Conservation (phyloP, 2,329 filamentous ascomycete species). For the Chaetomium strumarium region DNA sequence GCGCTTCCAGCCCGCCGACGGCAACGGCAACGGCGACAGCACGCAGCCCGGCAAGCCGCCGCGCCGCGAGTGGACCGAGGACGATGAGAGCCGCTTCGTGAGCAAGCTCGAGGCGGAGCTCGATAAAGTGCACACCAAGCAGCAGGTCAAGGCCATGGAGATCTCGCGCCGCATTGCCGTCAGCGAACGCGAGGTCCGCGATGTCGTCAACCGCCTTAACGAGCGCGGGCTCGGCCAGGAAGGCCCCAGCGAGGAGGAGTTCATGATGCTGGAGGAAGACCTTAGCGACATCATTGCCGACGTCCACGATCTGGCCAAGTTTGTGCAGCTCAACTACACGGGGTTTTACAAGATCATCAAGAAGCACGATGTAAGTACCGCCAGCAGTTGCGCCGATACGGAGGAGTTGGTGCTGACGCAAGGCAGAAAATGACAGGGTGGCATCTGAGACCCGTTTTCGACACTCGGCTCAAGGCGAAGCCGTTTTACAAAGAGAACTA, state of each 20-base stretch:
- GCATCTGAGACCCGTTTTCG: constrained; percentile 94
- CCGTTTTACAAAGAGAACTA: constrained; percentile 99
- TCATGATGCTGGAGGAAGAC: constrained; percentile 87
- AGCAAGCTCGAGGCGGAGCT: constrained; percentile 82
- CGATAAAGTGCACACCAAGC: constrained; percentile 96
- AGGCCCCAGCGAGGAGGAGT: constrained; percentile 80
- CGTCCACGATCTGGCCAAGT: constrained; percentile 96
- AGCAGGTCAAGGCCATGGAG: constrained; percentile 94
- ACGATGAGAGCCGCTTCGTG: constrained; percentile 87
- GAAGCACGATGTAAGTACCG: constrained; percentile 79
- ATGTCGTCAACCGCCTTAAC: constrained; percentile 73
- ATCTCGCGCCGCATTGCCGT: constrained; percentile 85
- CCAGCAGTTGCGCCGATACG: too few species aligned
- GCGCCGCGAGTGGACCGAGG: constrained; percentile 74
- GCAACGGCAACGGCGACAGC: constrained; percentile 25
- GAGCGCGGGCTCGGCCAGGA: constrained; percentile 52
- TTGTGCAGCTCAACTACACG: constrained; percentile 96
- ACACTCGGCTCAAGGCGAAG: constrained; percentile 86
- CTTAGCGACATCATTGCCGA: constrained; percentile 97
- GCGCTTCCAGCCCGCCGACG: constrained; percentile 23
- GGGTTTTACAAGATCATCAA: constrained; percentile 99
- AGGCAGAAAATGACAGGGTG: constrained; percentile 83
- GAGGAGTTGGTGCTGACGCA: not conserved
- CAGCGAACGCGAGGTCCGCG: constrained; percentile 82
- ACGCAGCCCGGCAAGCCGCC: constrained; percentile 39